Evolutionary conservation across 2,329 filamentous ascomycete species (phyloP).

Genomic region (Penicillium rolfsii): DNA sequence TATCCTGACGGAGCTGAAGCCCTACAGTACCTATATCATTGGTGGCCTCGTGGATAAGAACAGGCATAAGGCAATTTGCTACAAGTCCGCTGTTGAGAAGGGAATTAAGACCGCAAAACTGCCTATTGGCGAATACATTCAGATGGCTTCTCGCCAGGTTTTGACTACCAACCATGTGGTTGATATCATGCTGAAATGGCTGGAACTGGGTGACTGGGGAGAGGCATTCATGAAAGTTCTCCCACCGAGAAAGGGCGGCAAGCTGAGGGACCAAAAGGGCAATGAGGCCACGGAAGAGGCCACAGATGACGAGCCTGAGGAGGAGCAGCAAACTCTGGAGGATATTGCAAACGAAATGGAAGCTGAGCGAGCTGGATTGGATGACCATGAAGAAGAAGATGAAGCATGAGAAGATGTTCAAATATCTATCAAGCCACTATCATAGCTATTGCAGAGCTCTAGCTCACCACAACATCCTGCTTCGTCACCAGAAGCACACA

Average conservation of each 20-base stretch:
- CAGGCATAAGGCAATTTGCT: constrained; percentile 91
- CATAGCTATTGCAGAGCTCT: not conserved
- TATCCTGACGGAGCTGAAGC: constrained; percentile 79
- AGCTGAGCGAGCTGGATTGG: not conserved
- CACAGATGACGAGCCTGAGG: constrained; percentile 17
- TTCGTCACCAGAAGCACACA: not conserved
- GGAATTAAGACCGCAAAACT: constrained; percentile 86
- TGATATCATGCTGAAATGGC: constrained; percentile 93
- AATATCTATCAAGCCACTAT: not conserved
- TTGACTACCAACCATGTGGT: constrained; percentile 94
- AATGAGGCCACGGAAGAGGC: constrained; percentile 14
- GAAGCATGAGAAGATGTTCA: not conserved
- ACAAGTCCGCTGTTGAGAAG: constrained; percentile 73
- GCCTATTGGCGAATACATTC: constrained; percentile 92
- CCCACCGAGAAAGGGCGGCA: constrained; percentile 84
- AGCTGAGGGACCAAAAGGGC: constrained; percentile 54
- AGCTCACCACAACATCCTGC: not conserved
- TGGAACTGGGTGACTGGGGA: constrained; percentile 89
- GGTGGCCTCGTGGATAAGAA: constrained; percentile 96
- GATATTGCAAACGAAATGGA: constrained; percentile 15
- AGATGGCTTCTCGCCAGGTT: constrained; percentile 84
- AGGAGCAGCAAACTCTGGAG: constrained; percentile 4
- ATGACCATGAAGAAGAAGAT: not conserved
- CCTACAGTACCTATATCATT: constrained; percentile 88
- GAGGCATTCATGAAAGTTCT: constrained; percentile 86